A percentile compares a stretch with the other conserved stretches of the same genome.
phyloP scores from a whole-genome alignment of 2,329 filamentous ascomycete species.

The Phyllosticta citriasiana region DNA sequence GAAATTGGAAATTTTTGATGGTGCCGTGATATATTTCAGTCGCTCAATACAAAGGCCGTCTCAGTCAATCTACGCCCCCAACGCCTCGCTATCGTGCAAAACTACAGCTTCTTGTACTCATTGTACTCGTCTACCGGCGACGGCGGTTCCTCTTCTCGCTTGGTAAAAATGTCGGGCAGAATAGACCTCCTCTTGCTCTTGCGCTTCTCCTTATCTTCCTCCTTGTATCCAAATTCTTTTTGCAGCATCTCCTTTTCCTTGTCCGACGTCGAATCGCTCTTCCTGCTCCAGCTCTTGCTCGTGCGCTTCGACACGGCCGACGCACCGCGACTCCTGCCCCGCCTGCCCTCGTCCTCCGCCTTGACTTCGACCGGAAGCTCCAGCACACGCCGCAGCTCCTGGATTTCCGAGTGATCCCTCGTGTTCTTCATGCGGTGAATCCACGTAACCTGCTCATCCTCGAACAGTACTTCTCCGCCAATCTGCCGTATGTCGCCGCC shows the following conservation, averaged over 20 bases:
- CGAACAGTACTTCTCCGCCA: slow-evolving; percentile 72
- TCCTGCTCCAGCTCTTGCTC: slow-evolving; percentile 15
- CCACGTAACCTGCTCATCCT: slow-evolving; percentile 62
- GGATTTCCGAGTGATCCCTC: slow-evolving; percentile 64
- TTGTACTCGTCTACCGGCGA: neutral
- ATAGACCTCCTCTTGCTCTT: slow-evolving; percentile 6
- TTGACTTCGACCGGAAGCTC: slow-evolving; percentile 30
- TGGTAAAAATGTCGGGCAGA: neutral
- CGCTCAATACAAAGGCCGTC: neutral
- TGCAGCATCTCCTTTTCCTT: neutral
- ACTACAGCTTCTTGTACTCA: neutral
- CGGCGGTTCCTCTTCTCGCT: neutral
- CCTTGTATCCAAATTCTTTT: neutral
- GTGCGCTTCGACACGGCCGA: slow-evolving; percentile 15
- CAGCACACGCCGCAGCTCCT: slow-evolving; percentile 53
- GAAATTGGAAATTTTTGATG: neutral
- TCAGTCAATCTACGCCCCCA: neutral
- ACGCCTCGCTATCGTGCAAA: neutral
- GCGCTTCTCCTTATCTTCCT: slow-evolving; percentile 1
- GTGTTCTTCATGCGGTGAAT: slow-evolving; percentile 75
- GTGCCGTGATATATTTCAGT: neutral
- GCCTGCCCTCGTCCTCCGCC: slow-evolving; percentile 10
- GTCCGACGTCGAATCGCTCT: slow-evolving; percentile 17
- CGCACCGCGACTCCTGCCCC: slow-evolving; percentile 17
- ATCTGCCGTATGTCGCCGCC: slow-evolving; percentile 59